A percentile compares a stretch with the other conserved stretches of the same genome.
Conservation (phyloP, 495 filamentous ascomycete genomes). For the Trichoderma asperelloides region DNA sequence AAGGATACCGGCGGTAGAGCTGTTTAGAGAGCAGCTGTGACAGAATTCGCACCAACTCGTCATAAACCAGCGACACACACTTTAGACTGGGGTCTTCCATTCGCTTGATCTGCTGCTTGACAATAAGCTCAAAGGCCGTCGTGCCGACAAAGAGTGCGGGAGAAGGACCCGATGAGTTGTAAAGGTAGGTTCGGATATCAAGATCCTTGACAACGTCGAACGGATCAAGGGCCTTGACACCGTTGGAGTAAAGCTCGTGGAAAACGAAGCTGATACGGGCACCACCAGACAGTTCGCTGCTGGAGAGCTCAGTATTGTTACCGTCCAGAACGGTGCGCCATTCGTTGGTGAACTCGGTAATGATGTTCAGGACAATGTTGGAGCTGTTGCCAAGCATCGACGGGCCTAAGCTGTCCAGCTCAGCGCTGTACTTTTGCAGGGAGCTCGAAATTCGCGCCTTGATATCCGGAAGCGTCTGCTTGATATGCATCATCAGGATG, state of each 20-base stretch:
- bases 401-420: constrained; percentile 77
- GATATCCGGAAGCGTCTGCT: constrained; percentile 98
- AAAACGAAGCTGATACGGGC: constrained; percentile 99
- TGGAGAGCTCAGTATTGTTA: constrained; percentile 91
- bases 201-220: constrained; percentile 97
- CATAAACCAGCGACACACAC: constrained; percentile 93
- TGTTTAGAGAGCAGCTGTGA: constrained; percentile 81
- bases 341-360: constrained; percentile 96
- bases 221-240: constrained; percentile 95
- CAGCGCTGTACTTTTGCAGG: constrained; percentile 80
- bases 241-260: constrained; percentile 96
- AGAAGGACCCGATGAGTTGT: constrained; percentile 97
- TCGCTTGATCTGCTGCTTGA: constrained; percentile 96
- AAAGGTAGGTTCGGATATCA: constrained; percentile 91
- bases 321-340: constrained; percentile 94
- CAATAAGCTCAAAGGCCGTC: constrained; percentile 93
- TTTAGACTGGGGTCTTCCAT: constrained; percentile 94
- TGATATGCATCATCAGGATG: constrained; percentile 99
- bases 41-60: constrained; percentile 94
- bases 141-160: constrained; percentile 97
- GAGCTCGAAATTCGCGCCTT: constrained; percentile 89
- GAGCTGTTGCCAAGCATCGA: constrained; percentile 93
- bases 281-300: constrained; percentile 87
- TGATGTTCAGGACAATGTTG: constrained; percentile 95
- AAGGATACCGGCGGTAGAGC: constrained; percentile 84